A percentile compares a stretch with the other conserved stretches of the same genome.
Evolutionary conservation across 2,329 filamentous ascomycete species (phyloP).

Genomic region (Cadophora luteo-olivacea): DNA sequence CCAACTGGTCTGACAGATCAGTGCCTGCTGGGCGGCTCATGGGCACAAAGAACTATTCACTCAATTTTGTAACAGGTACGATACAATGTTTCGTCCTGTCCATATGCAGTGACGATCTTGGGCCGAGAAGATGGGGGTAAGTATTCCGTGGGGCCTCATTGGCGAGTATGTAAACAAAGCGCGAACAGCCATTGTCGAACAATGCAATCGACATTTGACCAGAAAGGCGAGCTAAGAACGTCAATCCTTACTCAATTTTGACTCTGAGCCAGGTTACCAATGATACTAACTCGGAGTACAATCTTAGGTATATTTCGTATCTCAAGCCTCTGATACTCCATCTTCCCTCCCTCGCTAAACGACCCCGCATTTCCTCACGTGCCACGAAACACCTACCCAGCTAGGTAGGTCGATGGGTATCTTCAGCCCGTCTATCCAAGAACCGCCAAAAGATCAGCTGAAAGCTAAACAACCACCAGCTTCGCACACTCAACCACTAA

Average conservation of each 20-base stretch:
- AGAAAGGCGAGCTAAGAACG: not conserved
- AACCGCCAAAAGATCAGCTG: not conserved
- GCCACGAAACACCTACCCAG: not conserved
- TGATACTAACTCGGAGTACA: no score
- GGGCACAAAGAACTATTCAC: no score
- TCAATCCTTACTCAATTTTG: not conserved
- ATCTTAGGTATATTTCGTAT: not conserved
- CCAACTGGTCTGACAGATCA: no score
- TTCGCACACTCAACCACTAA: not conserved
- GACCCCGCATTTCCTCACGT: conserved; percentile 4
- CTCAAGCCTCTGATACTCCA: not conserved
- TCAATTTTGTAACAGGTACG: no score
- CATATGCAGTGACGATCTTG: no score
- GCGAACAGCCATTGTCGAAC: not conserved
- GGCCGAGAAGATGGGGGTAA: no score
- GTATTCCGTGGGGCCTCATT: no score
- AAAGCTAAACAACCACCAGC: conserved; percentile 11
- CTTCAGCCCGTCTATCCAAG: not conserved
- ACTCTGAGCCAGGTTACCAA: not conserved
- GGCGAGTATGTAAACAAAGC: not conserved
- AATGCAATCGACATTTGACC: not conserved
- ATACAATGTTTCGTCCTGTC: no score
- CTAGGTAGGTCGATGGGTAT: not conserved
- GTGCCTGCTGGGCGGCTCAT: no score
- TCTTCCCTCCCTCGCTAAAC: not conserved